These are phyloP conservation scores for Populus simonii DNA, from an alignment of 345 rosid genomes.

Conservation along the genomic window DNA sequence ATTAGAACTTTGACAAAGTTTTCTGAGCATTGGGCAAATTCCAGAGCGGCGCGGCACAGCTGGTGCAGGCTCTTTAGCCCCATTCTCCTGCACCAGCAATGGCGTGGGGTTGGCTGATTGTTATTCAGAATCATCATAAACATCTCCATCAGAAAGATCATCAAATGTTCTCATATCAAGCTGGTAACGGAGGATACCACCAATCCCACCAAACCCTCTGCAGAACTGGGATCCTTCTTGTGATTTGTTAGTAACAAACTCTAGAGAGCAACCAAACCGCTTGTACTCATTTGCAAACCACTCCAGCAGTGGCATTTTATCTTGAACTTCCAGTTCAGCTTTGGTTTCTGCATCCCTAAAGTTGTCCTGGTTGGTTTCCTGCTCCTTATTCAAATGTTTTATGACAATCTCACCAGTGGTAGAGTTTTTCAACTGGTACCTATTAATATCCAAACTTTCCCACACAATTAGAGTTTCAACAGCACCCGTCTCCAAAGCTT, in stretches of 20 bases:
- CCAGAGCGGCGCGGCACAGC: conserved; percentile 16
- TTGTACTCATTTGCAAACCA: conserved; percentile 94
- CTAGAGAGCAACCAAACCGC: conserved; percentile 74
- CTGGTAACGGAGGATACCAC: conserved; percentile 90
- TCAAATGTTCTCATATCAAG: conserved; percentile 82
- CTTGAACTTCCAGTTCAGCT: conserved; percentile 71
- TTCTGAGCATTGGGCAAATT: conserved; percentile 17
- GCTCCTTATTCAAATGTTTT: conserved; percentile 74
- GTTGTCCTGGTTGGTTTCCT: conserved; percentile 66
- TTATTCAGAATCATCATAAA: conserved; percentile 78
- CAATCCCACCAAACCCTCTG: conserved; percentile 91
- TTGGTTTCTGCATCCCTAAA: conserved; percentile 60
- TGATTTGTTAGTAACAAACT: conserved; percentile 86
- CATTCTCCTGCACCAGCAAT: conserved; percentile 46
- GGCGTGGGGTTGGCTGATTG: conserved; percentile 52
- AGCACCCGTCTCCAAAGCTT: conserved; percentile 89
- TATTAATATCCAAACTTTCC: conserved; percentile 81
- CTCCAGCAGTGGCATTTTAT: conserved; percentile 71
- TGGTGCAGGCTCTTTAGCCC: conserved; percentile 43
- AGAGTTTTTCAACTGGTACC: conserved; percentile 64
- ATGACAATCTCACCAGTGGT: conserved; percentile 53
- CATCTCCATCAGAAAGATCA: conserved; percentile 67
- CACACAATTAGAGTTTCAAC: conserved; percentile 85
- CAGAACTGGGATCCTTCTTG: conserved; percentile 96
- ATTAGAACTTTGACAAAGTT: neutral